Conservation (phyloP, 192 early-diverging fungal genomes). For the Linnemannia exigua region DNA sequence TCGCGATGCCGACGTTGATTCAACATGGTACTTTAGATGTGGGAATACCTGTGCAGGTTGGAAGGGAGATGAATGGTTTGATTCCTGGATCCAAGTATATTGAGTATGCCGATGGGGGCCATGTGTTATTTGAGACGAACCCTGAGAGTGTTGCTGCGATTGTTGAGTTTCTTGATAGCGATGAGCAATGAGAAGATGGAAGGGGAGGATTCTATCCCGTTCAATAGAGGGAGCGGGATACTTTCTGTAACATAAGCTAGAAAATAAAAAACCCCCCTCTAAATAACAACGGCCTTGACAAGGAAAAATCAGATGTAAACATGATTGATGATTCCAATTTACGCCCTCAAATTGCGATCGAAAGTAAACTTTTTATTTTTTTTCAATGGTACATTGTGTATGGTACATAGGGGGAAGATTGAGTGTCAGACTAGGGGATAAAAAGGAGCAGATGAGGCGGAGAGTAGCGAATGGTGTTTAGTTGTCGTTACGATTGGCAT, state of each 20-base stretch:
- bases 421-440: not conserved
- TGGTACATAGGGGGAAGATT: not conserved
- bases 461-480: not conserved
- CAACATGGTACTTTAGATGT: not conserved
- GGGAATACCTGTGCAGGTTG: not conserved
- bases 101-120: slow-evolving; percentile 9
- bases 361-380: not conserved
- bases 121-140: slow-evolving; percentile 8
- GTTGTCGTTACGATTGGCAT: not conserved
- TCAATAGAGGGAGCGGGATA: not conserved
- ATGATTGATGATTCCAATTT: too few relatives aligned
- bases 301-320: too few relatives aligned
- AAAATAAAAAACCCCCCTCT: too few relatives aligned
- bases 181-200: not conserved
- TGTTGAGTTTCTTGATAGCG: not conserved
- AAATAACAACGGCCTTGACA: too few relatives aligned
- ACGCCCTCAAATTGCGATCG: too few relatives aligned
- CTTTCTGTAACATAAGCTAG: too few relatives aligned
- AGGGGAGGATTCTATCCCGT: not conserved
- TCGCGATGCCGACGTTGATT: not conserved
- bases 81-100: not conserved
- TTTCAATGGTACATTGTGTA: not conserved
- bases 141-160: slow-evolving; percentile 9
- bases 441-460: not conserved
- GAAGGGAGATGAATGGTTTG: not conserved